These are phyloP conservation scores for Posidonia australis DNA, from an alignment of 106 monocot species.

Conservation along the genomic window DNA sequence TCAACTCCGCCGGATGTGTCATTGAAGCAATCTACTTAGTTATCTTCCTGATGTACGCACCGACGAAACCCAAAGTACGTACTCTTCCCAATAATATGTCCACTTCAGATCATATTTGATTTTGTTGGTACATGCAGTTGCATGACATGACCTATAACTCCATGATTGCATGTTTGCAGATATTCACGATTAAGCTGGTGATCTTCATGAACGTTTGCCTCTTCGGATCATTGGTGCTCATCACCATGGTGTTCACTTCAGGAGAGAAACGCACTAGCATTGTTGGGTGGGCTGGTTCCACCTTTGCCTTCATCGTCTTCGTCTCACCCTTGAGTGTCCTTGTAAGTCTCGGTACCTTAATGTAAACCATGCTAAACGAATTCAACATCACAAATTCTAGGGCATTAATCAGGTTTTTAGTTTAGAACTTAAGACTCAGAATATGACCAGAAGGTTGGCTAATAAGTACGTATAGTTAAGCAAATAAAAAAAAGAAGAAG, in stretches of 20 bases:
- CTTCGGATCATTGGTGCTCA: constrained; percentile 33
- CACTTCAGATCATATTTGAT: too few species aligned
- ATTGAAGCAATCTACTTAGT: constrained; percentile 62
- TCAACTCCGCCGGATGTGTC: constrained; percentile 55
- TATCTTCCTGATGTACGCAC: constrained; percentile 50
- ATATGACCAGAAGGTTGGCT: too few species aligned
- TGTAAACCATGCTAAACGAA: neutral
- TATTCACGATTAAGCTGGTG: constrained; percentile 22
- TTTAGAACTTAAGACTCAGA: too few species aligned
- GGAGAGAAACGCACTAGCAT: neutral
- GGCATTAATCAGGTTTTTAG: neutral
- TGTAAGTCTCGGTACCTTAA: constrained; percentile 2
- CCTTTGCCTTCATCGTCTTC: constrained; percentile 14
- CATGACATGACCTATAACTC: too few species aligned
- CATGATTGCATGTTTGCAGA: constrained; percentile 22
- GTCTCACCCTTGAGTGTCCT: constrained; percentile 14
- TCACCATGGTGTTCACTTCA: constrained; percentile 10
- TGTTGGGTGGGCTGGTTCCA: constrained; percentile 3
- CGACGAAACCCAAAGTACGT: constrained; percentile 31
- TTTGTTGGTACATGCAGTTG: too few species aligned
- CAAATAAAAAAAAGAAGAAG: too few species aligned
- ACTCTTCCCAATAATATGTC: too few species aligned
- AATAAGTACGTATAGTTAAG: too few species aligned
- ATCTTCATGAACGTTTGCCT: constrained; percentile 32
- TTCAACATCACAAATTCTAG: too few species aligned